Evolutionary conservation across 2,329 filamentous ascomycete species (phyloP), one percentile per base, ranked within the genome.

Genomic region (Fusarium pseudonygamai): DNA sequence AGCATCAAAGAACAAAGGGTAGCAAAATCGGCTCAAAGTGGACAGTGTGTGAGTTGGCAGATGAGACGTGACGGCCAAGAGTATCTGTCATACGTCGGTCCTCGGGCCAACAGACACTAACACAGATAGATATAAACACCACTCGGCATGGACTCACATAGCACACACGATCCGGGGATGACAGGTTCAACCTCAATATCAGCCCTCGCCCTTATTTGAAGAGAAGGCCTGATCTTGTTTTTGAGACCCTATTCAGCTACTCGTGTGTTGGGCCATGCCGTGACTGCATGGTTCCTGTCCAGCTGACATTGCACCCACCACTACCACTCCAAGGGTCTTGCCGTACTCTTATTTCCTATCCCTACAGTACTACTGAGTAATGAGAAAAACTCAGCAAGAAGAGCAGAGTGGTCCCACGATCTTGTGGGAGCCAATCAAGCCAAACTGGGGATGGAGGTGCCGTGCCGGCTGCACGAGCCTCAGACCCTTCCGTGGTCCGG

Each of bases 111-210:
- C 55, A 71, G 46, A 59, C 56, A 72, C 55, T 64, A 58, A 72
- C 55, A 71, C 62, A 47, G 45, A 47, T 47, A 71, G 52, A 68
- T 59, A 59, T 64, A 68, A 30, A 52, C 56, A 71, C 66, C 26
- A 59, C 62, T 50, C 40, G 63, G 39, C 52, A 39, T 30, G 28
- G 24, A 24, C 43, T 64, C 70, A 60, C 53, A 47, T 42, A 61
- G 24, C 59, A 68, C 67, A 64, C 42, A 55, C 55, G 37, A 58
- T 28, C 47, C n/a, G 39, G 36, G 62, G 52, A 63, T 73, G 70
- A 73, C 57, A 71, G 36, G 59, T 64, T 63, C 47, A 64, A 56
- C 49, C 55, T 58, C 42, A 60, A 40, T 30, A 56, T 39, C 45
- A 47, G 37, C 49, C 46, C 50, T 49, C 43, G 55, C 46, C 71